A percentile compares a stretch with the other conserved stretches of the same genome.
Evolutionary conservation across 148 eudicot species (phyloP).

Genomic region (Rhododendron ferrugineum): DNA sequence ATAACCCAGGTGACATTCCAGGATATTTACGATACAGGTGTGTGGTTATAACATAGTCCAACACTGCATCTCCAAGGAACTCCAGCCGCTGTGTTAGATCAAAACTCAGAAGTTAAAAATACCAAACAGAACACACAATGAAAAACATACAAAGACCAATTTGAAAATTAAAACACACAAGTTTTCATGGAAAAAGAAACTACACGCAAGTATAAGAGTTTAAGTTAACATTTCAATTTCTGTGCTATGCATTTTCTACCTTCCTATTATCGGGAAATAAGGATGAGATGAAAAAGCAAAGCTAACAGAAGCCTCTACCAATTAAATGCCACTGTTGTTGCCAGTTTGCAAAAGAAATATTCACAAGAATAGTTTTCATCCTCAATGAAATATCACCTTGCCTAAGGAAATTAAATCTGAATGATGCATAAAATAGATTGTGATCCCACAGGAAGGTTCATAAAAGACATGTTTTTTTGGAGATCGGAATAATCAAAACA

Average conservation of each 20-base stretch:
- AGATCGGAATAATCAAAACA: neutral
- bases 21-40: slow-evolving; percentile 58
- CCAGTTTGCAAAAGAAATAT: neutral
- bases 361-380: neutral
- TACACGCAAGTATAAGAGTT: neutral
- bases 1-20: slow-evolving; percentile 66
- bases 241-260: neutral
- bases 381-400: neutral
- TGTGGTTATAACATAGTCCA: slow-evolving; percentile 66
- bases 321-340: neutral
- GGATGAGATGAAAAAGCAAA: neutral
- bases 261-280: neutral
- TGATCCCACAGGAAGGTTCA: neutral
- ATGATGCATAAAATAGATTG: neutral
- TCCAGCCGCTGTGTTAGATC: slow-evolving; percentile 61
- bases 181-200: neutral
- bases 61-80: slow-evolving; percentile 80
- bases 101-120: neutral
- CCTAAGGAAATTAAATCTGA: neutral
- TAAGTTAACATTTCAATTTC: neutral
- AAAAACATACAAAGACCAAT: neutral
- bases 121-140: neutral
- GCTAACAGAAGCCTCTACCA: neutral
- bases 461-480: neutral
- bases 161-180: neutral